Base-by-base conservation (phyloP, 495 filamentous ascomycete species). In the Rostrohypoxylon terebratum region DNA sequence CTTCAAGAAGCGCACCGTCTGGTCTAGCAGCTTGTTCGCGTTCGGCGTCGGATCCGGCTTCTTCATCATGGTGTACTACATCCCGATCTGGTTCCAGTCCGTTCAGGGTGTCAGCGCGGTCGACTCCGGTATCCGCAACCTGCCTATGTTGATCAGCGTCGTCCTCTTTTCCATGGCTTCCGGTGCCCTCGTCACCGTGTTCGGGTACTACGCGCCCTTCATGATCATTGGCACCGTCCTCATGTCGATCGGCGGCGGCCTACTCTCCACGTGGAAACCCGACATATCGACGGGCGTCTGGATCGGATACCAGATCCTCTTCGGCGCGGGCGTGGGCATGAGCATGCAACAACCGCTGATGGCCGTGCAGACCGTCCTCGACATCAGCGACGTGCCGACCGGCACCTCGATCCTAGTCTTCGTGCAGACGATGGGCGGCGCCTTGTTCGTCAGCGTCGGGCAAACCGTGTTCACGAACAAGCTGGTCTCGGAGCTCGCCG, bases 11-110 rank as follows among this genome's bases (percentile, higher is more conserved):
- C 89, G 92, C n/a, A 91, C 82, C 53, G 87, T 97, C 10, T 85
- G 85, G 73, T 82, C 83, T 2, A 78, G 83, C 4, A 77, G 83
- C 0, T 80, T 86, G 66, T 92, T 87, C 76, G 71, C 80, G 21
- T 83, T 89, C 72, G 83, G 80, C 68, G 66, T 91, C 8, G 90
- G 88, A 23, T 86, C 85, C n/a, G 78, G 85, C 0, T 92, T 93
- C 79, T 87, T 95, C 61, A 79, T 91, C n/a, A 78, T 89, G 2
- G 78, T 90, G 18, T 93, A 90, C 77, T 91, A 91, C 83, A 80
- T 97, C 18, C 93, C 94, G 0, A 91, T 95, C 71, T 97, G 91
- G 91, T 96, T 97, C 84, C 94, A 97, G 75, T 88, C 92, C 5
- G 89, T 97, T 77, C 90, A 94, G 77, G 87, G 85, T 54, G 87